Evolutionary conservation across 306 rosid species (phyloP).

Genomic region (Cyclanthera cordifolia): DNA sequence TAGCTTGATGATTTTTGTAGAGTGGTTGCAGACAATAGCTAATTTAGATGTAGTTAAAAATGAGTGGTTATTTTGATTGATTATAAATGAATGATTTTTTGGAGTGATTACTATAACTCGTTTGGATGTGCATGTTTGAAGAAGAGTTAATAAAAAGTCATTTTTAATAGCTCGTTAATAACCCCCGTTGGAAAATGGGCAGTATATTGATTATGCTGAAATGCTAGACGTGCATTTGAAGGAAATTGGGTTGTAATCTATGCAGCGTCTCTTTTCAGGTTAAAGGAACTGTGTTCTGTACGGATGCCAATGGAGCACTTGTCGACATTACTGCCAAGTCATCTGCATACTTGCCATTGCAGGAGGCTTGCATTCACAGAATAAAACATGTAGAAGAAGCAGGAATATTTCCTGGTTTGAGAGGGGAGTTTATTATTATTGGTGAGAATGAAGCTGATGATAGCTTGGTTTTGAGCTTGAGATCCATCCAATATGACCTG

Average conservation of each 20-base stretch:
- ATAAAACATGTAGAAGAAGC: conserved; percentile 66
- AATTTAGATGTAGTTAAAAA: too few species aligned
- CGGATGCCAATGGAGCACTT: conserved; percentile 63
- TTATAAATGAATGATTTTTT: too few species aligned
- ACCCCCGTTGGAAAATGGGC: background rate
- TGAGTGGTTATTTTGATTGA: too few species aligned
- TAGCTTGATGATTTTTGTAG: too few species aligned
- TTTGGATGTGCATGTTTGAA: too few species aligned
- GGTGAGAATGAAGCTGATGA: conserved; percentile 76
- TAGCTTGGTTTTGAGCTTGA: conserved; percentile 66
- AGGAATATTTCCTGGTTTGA: conserved; percentile 64
- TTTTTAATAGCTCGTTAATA: too few species aligned
- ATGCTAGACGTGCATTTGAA: background rate
- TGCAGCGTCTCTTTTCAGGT: conserved; percentile 38
- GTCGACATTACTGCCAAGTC: conserved; percentile 84
- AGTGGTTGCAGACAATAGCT: too few species aligned
- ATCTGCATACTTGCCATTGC: conserved; percentile 68
- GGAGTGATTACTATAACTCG: too few species aligned
- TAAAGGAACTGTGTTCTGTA: conserved; percentile 60
- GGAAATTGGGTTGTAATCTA: background rate
- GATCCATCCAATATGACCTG: conserved; percentile 59
- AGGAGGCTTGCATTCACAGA: conserved; percentile 59
- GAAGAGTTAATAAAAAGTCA: too few species aligned
- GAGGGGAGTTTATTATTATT: conserved; percentile 68
- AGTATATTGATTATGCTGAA: background rate